Base-by-base conservation (phyloP, 768 basidiomycete genomes). In the Rhizopogon vulgaris region DNA sequence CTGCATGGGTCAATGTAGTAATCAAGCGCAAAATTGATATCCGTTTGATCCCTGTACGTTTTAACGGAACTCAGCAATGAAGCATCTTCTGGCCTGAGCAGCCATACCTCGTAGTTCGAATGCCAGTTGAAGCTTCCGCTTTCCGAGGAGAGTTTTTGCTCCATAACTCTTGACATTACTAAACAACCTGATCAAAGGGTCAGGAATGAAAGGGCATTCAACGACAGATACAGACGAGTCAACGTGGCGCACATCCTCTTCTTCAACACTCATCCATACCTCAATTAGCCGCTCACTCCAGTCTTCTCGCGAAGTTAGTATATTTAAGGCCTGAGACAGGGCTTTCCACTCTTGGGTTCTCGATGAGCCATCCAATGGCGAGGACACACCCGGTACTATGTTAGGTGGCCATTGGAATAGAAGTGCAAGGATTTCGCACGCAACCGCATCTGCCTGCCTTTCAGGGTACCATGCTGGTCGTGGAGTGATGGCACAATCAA, bases 401-500 rank as follows among this genome's bases (percentile, higher is more conserved):
- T 56, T 39, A 10, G 60, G 30, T 1, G 65, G 51, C 28, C 53
- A 53, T 24, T 54, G 52, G 36, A 67, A 55, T 18, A 69, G 45
- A 36, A 65, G 50, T 6, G 60, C 48, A 9, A 70, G 38, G 2
- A 54, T 43, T 52, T 68, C 67, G 37, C 52, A 57, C n/a, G 61
- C 56, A 11, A 63, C 49, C 3, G 59, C 54, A 17, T 63, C 60
- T 14, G 56, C 47, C 15, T 62, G 51, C 6, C 54, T 53, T 48
- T 68, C 61, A n/a, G 66, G 62, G 49, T 69, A 68, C 63, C 64
- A 69, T 14, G 58, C 40, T 17, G 59, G 59, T 22, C 65, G 56
- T 32, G 43, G 28, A 14, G 62, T 15, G 17, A 51, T 41, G 14
- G 63, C 66, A 49, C 56, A 58, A 30, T 58, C 52, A 41, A 67